Evolutionary conservation across 129 eudicot genomes (phyloP).

Genomic region (carrot (Daucus carota)): DNA sequence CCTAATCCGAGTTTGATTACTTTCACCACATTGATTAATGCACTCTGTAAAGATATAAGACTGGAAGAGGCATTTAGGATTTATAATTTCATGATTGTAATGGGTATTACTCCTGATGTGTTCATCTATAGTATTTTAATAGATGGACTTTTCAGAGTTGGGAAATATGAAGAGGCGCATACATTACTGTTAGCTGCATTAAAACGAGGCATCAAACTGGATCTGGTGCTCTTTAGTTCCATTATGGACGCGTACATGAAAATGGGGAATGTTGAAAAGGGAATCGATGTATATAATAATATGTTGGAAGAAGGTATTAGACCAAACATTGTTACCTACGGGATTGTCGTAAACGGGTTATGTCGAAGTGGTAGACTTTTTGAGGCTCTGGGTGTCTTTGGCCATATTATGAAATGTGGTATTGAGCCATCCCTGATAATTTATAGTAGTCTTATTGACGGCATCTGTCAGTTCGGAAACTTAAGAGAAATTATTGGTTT

Average conservation of each 20-base stretch:
- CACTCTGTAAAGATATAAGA: slow-evolving; percentile 34
- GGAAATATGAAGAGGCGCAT: slow-evolving; percentile 41
- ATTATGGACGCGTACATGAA: slow-evolving; percentile 42
- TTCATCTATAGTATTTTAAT: slow-evolving; percentile 51
- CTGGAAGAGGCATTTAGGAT: slow-evolving; percentile 44
- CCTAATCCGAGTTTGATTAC: slow-evolving; percentile 54
- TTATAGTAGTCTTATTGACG: slow-evolving; percentile 51
- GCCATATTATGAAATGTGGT: slow-evolving; percentile 53
- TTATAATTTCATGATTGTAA: slow-evolving; percentile 29
- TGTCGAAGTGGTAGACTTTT: slow-evolving; percentile 31
- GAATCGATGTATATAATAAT: slow-evolving; percentile 36
- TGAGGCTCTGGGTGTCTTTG: slow-evolving; percentile 42
- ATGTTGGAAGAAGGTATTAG: slow-evolving; percentile 43
- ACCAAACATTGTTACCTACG: slow-evolving; percentile 47
- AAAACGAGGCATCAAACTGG: slow-evolving; percentile 45
- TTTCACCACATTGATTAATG: slow-evolving; percentile 48
- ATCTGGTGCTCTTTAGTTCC: slow-evolving; percentile 48
- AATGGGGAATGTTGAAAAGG: slow-evolving; percentile 40
- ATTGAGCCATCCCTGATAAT: slow-evolving; percentile 31
- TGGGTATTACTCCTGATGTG: slow-evolving; percentile 52
- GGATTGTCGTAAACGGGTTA: slow-evolving; percentile 50
- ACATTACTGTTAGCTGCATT: slow-evolving; percentile 29
- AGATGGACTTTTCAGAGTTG: slow-evolving; percentile 45
- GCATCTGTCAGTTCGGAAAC: slow-evolving; percentile 47
- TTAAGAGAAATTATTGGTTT: slow-evolving; percentile 40